Evolutionary conservation across 257 asterid genomes (phyloP).

Genomic region (Solanum corneliomulleri): DNA sequence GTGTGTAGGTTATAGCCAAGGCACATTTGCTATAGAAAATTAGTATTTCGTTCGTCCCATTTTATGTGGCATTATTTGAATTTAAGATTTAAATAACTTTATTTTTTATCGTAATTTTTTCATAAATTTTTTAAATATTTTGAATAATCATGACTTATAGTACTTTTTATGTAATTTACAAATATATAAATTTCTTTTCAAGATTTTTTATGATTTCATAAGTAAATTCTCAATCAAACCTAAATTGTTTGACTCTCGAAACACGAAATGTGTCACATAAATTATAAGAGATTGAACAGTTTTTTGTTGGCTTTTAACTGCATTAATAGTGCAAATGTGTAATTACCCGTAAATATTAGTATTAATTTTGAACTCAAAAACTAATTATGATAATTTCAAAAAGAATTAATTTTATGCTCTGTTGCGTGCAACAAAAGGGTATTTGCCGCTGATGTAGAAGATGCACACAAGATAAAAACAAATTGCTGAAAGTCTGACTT

Average conservation of each 20-base stretch:
- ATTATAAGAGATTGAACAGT: too few species aligned
- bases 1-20: not conserved
- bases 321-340: not conserved
- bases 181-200: too few species aligned
- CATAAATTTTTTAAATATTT: too few species aligned
- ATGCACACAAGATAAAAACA: not conserved
- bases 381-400: not conserved
- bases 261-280: too few species aligned
- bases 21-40: not conserved
- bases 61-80: too few species aligned
- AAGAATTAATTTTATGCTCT: not conserved
- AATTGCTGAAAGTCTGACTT: not conserved
- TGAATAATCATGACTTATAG: too few species aligned
- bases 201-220: too few species aligned
- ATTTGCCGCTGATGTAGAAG: not conserved
- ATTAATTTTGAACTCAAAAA: not conserved
- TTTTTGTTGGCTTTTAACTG: not conserved
- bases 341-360: not conserved
- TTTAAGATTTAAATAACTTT: rapidly evolving
- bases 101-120: too few species aligned
- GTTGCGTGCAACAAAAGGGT: not conserved
- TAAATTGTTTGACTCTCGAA: too few species aligned
- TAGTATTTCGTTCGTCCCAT: too few species aligned
- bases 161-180: too few species aligned
- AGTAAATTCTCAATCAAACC: too few species aligned